Percentiles rank a stretch among this genome's conserved stretches.
phyloP scores from a whole-genome alignment of 2,329 filamentous ascomycete species.

The Monosporascus sp. region DNA sequence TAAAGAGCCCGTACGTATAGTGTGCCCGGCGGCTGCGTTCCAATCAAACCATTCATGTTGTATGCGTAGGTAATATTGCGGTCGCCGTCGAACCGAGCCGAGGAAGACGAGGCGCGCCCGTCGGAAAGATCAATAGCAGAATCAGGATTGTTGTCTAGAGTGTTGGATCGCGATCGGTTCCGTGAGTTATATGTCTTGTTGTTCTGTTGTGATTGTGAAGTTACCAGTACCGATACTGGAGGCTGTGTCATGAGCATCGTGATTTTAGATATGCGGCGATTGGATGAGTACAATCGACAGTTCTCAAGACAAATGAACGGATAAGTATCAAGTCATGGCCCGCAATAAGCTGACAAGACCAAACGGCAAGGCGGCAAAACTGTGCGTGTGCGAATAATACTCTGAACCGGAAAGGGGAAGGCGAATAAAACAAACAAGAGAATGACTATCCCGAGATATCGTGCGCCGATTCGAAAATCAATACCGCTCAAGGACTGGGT shows the following conservation, averaged over 20 bases:
- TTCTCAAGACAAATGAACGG: conserved; percentile 9
- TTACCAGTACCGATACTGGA: conserved; percentile 39
- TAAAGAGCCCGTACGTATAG: conserved; percentile 95
- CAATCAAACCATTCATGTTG: conserved; percentile 57
- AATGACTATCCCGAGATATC: not conserved
- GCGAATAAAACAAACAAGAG: not conserved
- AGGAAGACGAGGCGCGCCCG: conserved; percentile 19
- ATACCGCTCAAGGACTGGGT: not conserved
- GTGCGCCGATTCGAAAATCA: not conserved
- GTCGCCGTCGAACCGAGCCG: conserved; percentile 26
- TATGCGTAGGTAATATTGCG: conserved; percentile 25
- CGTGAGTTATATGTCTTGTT: conserved; percentile 30
- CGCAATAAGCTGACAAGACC: conserved; percentile 6
- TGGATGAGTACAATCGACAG: conserved; percentile 4
- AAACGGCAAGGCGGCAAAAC: conserved; percentile 5
- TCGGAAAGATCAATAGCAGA: conserved; percentile 25
- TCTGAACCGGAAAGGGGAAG: not conserved
- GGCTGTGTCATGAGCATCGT: conserved; percentile 52
- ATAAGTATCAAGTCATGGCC: conserved; percentile 23
- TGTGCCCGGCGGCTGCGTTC: conserved; percentile 55
- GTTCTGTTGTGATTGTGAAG: conserved; percentile 30
- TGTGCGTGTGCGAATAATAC: no score
- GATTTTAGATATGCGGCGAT: conserved; percentile 22
- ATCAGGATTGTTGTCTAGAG: conserved; percentile 22
- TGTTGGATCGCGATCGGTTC: conserved; percentile 24